phyloP scores from a whole-genome alignment of 768 basidiomycete genomes.

The Suillus placidus region DNA sequence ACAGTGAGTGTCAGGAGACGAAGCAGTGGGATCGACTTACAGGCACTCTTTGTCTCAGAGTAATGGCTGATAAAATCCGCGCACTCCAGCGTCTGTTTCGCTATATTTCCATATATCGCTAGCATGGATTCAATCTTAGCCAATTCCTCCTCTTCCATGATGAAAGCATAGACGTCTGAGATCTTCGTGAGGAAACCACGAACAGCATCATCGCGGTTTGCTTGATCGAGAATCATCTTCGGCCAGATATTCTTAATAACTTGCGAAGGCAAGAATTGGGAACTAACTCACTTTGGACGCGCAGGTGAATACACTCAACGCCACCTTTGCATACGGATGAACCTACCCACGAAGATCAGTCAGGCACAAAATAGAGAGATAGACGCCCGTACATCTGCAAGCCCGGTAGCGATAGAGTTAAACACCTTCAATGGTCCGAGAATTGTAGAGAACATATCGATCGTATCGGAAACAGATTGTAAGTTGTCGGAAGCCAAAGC shows the following conservation, averaged over 20 bases:
- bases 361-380: background rate
- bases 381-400: background rate
- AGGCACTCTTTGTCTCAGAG: no score
- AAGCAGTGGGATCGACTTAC: no score
- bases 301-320: background rate
- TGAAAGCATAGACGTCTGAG: no score
- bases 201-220: background rate
- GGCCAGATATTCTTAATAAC: background rate
- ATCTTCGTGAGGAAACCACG: no score
- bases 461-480: background rate
- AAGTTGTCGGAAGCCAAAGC: background rate
- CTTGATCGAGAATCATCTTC: background rate
- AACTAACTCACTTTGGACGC: background rate
- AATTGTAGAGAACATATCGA: background rate
- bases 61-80: no score
- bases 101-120: no score
- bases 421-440: background rate
- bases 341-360: background rate
- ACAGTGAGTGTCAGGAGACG: no score
- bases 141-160: no score
- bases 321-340: background rate
- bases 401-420: background rate
- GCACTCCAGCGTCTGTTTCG: no score
- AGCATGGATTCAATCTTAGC: no score
- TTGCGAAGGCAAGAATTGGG: background rate